Evolutionary conservation across 2,329 filamentous ascomycete species (phyloP).

Genomic region (Paraphaeosphaeria sporulosa): DNA sequence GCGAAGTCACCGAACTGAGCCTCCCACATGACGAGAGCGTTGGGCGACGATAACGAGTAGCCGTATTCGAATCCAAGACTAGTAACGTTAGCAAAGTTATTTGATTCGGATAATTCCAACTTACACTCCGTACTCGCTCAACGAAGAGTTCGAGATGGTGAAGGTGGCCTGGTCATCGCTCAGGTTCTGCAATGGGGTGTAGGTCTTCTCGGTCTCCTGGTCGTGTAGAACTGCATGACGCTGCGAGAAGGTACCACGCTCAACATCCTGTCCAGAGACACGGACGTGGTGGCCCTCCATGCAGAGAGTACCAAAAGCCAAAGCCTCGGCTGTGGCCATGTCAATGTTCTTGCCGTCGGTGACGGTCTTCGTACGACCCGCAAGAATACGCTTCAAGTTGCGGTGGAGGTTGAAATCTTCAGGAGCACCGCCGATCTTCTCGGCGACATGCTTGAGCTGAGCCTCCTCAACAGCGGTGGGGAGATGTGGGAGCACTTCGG

Average conservation of each 20-base stretch:
- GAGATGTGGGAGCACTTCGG: slow-evolving; percentile 90
- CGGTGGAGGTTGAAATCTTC: slow-evolving; percentile 90
- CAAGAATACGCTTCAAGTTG: slow-evolving; percentile 96
- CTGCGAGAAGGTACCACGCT: slow-evolving; percentile 99
- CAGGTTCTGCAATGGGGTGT: slow-evolving; percentile 89
- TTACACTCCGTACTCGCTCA: slow-evolving; percentile 73
- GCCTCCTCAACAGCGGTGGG: slow-evolving; percentile 80
- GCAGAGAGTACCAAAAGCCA: slow-evolving; percentile 91
- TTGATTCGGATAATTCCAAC: slow-evolving; percentile 31
- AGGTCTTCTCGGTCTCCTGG: slow-evolving; percentile 91
- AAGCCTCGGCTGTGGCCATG: slow-evolving; percentile 94
- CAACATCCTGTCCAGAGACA: slow-evolving; percentile 97
- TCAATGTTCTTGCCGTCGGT: slow-evolving; percentile 93
- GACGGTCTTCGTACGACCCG: slow-evolving; percentile 89
- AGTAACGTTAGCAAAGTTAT: slow-evolving; percentile 30
- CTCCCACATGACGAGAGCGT: slow-evolving; percentile 99
- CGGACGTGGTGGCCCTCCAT: slow-evolving; percentile 95
- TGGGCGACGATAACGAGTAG: slow-evolving; percentile 95
- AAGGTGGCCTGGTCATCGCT: slow-evolving; percentile 93
- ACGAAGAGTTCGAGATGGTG: slow-evolving; percentile 95
- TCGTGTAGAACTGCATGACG: slow-evolving; percentile 97
- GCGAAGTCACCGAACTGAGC: slow-evolving; percentile 99
- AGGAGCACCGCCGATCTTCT: slow-evolving; percentile 78
- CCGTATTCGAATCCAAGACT: slow-evolving; percentile 97
- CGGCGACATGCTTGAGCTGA: slow-evolving; percentile 80